A percentile compares a stretch with the other conserved stretches of the same genome.
phyloP scores from a whole-genome alignment of 352 stramenopile genomes.

The Peronospora belbahrii region DNA sequence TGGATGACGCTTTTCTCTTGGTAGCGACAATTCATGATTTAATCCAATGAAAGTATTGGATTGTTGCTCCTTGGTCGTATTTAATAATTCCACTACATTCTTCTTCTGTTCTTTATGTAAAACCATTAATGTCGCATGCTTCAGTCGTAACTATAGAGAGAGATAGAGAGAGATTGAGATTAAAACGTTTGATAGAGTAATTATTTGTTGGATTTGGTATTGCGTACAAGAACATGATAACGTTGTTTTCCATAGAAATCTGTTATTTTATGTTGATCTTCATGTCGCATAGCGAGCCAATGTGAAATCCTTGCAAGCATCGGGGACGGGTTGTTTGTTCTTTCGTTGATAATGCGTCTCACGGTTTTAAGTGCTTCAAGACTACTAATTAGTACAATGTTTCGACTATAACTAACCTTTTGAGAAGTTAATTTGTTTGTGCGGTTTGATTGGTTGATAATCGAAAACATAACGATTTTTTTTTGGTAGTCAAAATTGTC shows the following conservation, averaged over 20 bases:
- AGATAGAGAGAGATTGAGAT: too few species aligned
- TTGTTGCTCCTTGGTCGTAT: slow-evolving; percentile 5
- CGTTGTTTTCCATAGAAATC: slow-evolving; percentile 46
- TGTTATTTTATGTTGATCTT: slow-evolving; percentile 26
- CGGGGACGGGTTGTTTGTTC: too few species aligned
- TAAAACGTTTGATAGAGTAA: too few species aligned
- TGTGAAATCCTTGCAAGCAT: slow-evolving; percentile 65
- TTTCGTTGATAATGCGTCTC: not conserved
- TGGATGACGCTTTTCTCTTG: slow-evolving; percentile 14
- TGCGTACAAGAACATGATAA: slow-evolving; percentile 54
- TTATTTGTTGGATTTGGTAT: not conserved
- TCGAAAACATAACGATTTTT: too few species aligned
- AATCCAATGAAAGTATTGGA: too few species aligned
- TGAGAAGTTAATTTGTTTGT: too few species aligned
- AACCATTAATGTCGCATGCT: slow-evolving; percentile 58
- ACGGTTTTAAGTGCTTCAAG: slow-evolving; percentile 1
- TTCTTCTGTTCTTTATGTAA: slow-evolving; percentile 36
- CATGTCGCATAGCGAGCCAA: slow-evolving; percentile 53
- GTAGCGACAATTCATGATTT: too few species aligned
- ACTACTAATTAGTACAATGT: not conserved
- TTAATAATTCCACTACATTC: slow-evolving; percentile 16
- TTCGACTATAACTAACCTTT: too few species aligned
- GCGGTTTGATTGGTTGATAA: slow-evolving; percentile 21
- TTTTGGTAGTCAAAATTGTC: not conserved
- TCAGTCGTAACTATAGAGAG: slow-evolving; percentile 50